These are phyloP conservation scores for Claviceps sp. DNA, from an alignment of 2,329 filamentous ascomycete species.

Conservation along the genomic window DNA sequence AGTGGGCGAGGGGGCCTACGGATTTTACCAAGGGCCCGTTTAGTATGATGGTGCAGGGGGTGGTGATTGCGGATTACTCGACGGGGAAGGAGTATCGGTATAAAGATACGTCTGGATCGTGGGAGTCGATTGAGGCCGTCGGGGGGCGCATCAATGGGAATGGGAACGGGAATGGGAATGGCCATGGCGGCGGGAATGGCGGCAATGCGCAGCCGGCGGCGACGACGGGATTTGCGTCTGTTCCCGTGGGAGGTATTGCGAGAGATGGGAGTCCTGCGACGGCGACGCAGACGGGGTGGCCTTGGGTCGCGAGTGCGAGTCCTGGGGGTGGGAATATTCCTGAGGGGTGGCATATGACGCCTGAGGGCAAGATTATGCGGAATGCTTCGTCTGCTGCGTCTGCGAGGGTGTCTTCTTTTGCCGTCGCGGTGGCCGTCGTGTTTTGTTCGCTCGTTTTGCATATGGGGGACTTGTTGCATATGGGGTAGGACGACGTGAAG, in stretches of 20 bases:
- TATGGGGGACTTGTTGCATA: too few species aligned
- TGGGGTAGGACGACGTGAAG: too few species aligned
- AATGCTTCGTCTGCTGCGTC: conserved; percentile 33
- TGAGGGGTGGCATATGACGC: conserved; percentile 67
- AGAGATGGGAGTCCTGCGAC: conserved; percentile 38
- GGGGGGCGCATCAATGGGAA: conserved; percentile 65
- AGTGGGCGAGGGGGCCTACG: conserved; percentile 77
- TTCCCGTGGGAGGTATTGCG: conserved; percentile 49
- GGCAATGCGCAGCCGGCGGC: conserved; percentile 43
- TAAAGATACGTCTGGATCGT: conserved; percentile 61
- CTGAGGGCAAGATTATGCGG: conserved; percentile 67
- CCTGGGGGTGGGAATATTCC: conserved; percentile 49
- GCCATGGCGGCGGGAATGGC: conserved; percentile 36
- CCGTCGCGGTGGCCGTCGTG: conserved; percentile 10
- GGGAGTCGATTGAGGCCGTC: conserved; percentile 70
- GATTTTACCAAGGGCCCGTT: conserved; percentile 77
- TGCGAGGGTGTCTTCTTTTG: background rate
- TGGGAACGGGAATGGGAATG: conserved; percentile 37
- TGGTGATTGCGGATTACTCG: conserved; percentile 80
- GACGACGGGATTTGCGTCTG: conserved; percentile 46
- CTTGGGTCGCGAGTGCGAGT: conserved; percentile 48
- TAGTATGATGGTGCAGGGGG: conserved; percentile 66
- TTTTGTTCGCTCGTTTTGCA: background rate
- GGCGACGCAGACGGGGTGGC: conserved; percentile 48
- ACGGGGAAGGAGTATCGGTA: conserved; percentile 80